Percentiles rank a stretch among this genome's conserved stretches.
These are phyloP conservation scores for Nicotiana tomentosiformis DNA, from an alignment of 257 asterid genomes.

Conservation along the genomic window DNA sequence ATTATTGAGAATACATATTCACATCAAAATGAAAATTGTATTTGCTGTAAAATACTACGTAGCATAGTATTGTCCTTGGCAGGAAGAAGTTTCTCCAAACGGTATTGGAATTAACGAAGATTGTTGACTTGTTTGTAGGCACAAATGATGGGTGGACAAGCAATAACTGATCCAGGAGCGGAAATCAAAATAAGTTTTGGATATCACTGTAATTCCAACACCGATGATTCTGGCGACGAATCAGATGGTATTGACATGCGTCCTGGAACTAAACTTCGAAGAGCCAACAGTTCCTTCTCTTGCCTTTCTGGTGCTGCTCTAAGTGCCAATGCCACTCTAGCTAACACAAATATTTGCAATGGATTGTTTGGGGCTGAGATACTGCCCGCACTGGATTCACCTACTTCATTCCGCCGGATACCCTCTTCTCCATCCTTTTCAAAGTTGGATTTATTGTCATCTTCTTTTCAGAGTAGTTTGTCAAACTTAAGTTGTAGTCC, in stretches of 20 bases:
- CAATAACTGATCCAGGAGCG: conserved; percentile 33
- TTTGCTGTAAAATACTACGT: neutral
- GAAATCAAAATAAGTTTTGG: conserved; percentile 86
- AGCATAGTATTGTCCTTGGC: neutral
- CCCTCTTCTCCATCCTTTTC: conserved; percentile 66
- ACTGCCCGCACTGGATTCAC: conserved; percentile 80
- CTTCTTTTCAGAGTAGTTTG: conserved; percentile 70
- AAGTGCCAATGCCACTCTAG: conserved; percentile 88
- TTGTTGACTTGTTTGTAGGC: conserved; percentile 19
- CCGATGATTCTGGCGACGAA: conserved; percentile 32
- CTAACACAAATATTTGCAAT: conserved; percentile 92
- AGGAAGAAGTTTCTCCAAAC: no score
- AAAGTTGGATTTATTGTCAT: conserved; percentile 42
- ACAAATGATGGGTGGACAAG: conserved; percentile 44
- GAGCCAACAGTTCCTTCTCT: conserved; percentile 69
- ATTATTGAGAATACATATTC: neutral
- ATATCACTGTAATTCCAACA: conserved; percentile 47
- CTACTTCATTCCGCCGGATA: conserved; percentile 74
- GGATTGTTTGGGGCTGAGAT: conserved; percentile 84
- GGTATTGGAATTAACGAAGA: neutral
- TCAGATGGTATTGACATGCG: conserved; percentile 58
- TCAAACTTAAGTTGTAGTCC: conserved; percentile 84
- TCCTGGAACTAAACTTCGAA: conserved; percentile 35
- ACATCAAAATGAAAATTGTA: neutral
- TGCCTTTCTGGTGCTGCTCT: conserved; percentile 97